Evolutionary conservation across 306 rosid species (phyloP), one percentile per base, ranked within the genome.

Genomic region (Abrus pulchellus): DNA sequence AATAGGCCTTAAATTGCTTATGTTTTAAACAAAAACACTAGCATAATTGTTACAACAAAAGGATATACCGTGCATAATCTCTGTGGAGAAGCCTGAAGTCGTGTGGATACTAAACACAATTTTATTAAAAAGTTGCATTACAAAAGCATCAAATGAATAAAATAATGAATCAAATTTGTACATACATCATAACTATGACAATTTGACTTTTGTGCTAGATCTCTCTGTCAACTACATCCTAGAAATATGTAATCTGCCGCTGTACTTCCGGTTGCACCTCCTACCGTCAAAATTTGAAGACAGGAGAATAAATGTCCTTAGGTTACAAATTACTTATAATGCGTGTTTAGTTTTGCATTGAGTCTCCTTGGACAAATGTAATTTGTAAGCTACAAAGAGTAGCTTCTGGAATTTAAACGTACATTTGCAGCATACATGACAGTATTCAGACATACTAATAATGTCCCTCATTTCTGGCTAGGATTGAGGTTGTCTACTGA

Each of bases 101-200:
- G 30, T 8, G 54, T 32, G 60, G 8, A 68, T 68, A 6, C 57
- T 68, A 11, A 7, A 47, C 28, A 47, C 29, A 68, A 6, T 10
- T 6, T 11, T 11, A 68, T 30, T 36, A 2, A 69, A 32, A 49
- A 49, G 40, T 49, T 9, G 1, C n/a, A 52, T 30, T 48, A 30
- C 20, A 9, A 74, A 65, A 78, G 69, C 71, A 79, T 80, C 7
- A 32, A 41, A 76, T 44, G 56, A 83, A 68, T 67, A 56, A 82
- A 55, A 11, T 78, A 82, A 84, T 77, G 78, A 57, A 67, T 83
- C 57, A 38, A 67, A 72, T 70, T 63, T 82, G 34, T 74, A 80
- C 76, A 84, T 81, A 36, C 57, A 52, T 3, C 27, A 20, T 20
- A 20, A 20, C 20, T 20, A 20, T 20, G 20, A 20, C 20, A 20